A percentile compares a stretch with the other conserved stretches of the same genome.
Evolutionary conservation across 208 protist genomes (phyloP).

Genomic region (Vickermania spadyakhi): DNA sequence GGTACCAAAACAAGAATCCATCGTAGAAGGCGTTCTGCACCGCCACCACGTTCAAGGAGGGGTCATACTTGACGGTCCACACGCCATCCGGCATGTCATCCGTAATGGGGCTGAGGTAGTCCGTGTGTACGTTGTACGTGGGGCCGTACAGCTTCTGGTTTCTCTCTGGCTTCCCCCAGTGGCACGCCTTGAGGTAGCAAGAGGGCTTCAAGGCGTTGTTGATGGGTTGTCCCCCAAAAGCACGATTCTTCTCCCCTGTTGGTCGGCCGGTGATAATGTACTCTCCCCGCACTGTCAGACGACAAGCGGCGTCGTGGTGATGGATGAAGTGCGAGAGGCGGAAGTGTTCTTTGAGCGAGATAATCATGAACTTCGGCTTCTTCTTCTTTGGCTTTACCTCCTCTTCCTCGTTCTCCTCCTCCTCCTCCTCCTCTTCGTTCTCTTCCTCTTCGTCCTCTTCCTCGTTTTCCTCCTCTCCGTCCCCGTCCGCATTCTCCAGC

Average conservation of each 20-base stretch:
- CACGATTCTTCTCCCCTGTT: slow-evolving; percentile 47
- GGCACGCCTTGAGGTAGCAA: slow-evolving; percentile 63
- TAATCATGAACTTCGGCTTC: slow-evolving; percentile 70
- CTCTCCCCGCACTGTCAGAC: slow-evolving; percentile 64
- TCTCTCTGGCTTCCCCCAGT: slow-evolving; percentile 26
- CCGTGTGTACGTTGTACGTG: slow-evolving; percentile 74
- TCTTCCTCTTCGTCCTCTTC: slow-evolving; percentile 13
- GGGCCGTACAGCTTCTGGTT: slow-evolving; percentile 68
- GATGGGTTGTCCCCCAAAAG: slow-evolving; percentile 69
- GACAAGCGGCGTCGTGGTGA: slow-evolving; percentile 64
- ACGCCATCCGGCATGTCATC: slow-evolving; percentile 79
- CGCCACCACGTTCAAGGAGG: slow-evolving; percentile 59
- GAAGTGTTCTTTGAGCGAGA: slow-evolving; percentile 59
- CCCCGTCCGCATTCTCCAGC: slow-evolving; percentile 18
- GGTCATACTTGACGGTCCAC: slow-evolving; percentile 85
- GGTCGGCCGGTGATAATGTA: slow-evolving; percentile 26
- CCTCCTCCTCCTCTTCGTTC: slow-evolving; percentile 29
- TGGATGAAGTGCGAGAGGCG: slow-evolving; percentile 83
- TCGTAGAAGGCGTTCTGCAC: slow-evolving; percentile 81
- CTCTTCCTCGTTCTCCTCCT: slow-evolving; percentile 38
- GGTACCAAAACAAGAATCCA: slow-evolving; percentile 85
- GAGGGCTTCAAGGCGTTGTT: slow-evolving; percentile 72
- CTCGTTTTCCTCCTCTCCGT: slow-evolving; percentile 11
- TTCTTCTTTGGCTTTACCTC: slow-evolving; percentile 29
- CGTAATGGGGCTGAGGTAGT: slow-evolving; percentile 75